A percentile compares a stretch with the other conserved stretches of the same genome.
Evolutionary conservation across 345 rosid species (phyloP).

Genomic region (Laguncularia racemosa): DNA sequence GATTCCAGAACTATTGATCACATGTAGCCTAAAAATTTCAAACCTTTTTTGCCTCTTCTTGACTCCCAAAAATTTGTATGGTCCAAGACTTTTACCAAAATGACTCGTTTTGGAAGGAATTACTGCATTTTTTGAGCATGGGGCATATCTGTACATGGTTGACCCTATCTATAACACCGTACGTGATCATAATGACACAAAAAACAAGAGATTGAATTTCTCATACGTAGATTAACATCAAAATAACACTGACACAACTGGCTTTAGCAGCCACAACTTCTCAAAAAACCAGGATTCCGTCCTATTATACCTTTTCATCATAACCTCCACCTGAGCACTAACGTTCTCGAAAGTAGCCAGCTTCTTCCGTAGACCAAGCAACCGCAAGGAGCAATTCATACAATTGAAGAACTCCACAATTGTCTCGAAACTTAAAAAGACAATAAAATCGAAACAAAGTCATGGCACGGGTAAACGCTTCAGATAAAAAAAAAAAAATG

Average conservation of each 20-base stretch:
- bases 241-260: neutral
- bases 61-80: too few relatives aligned
- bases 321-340: constrained; percentile 32
- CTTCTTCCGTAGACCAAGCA: constrained; percentile 34
- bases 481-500: too few relatives aligned
- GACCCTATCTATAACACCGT: too few relatives aligned
- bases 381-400: constrained; percentile 35
- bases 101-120: too few relatives aligned
- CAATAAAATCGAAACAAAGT: neutral
- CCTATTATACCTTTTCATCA: constrained; percentile 28
- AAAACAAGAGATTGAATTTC: too few relatives aligned
- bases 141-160: too few relatives aligned
- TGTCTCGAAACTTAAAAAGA: constrained; percentile 19
- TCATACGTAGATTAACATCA: neutral
- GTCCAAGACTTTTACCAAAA: too few relatives aligned
- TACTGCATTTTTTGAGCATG: too few relatives aligned
- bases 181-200: too few relatives aligned
- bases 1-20: too few relatives aligned
- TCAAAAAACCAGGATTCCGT: neutral
- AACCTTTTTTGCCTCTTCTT: too few relatives aligned
- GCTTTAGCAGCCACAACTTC: neutral
- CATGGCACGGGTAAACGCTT: neutral
- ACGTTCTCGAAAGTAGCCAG: constrained; percentile 32
- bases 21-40: too few relatives aligned
- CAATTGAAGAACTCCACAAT: constrained; percentile 29